These are phyloP conservation scores for Phialophora expanda DNA, from an alignment of 2,329 filamentous ascomycete species.

Conservation along the genomic window DNA sequence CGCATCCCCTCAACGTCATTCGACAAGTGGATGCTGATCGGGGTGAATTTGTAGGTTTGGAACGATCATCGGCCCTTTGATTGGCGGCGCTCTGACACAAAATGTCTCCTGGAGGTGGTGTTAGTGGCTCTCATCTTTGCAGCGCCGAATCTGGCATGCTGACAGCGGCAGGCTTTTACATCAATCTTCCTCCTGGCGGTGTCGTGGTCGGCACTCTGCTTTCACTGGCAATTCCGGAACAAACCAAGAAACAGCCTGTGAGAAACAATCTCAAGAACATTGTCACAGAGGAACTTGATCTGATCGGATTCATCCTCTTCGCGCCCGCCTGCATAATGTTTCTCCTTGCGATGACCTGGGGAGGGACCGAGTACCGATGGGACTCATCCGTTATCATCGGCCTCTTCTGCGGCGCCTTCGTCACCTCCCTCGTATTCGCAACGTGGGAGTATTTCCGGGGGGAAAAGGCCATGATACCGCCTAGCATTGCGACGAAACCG, in stretches of 20 bases:
- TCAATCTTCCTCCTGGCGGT: slow-evolving; percentile 51
- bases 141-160: neutral
- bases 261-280: slow-evolving; percentile 31
- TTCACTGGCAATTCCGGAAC: slow-evolving; percentile 25
- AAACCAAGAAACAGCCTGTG: slow-evolving; percentile 24
- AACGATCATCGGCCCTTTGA: slow-evolving; percentile 49
- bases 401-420: slow-evolving; percentile 44
- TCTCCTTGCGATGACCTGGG: slow-evolving; percentile 37
- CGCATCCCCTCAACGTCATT: neutral
- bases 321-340: slow-evolving; percentile 45
- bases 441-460: slow-evolving; percentile 40
- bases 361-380: slow-evolving; percentile 42
- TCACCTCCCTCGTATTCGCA: slow-evolving; percentile 42
- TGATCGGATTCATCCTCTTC: slow-evolving; percentile 65
- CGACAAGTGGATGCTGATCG: neutral
- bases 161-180: slow-evolving; percentile 46
- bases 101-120: slow-evolving; percentile 44
- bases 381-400: slow-evolving; percentile 46
- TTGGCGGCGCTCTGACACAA: slow-evolving; percentile 52
- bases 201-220: slow-evolving; percentile 46
- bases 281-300: slow-evolving; percentile 53
- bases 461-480: slow-evolving; percentile 40
- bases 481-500: slow-evolving; percentile 32
- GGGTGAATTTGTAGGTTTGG: slow-evolving; percentile 28
- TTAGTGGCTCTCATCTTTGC: slow-evolving; percentile 8